Percentiles rank a stretch among this genome's conserved stretches.
phyloP scores from a whole-genome alignment of 371 early-diverging fungal genomes.

The Caulochytrium protostelioides region DNA sequence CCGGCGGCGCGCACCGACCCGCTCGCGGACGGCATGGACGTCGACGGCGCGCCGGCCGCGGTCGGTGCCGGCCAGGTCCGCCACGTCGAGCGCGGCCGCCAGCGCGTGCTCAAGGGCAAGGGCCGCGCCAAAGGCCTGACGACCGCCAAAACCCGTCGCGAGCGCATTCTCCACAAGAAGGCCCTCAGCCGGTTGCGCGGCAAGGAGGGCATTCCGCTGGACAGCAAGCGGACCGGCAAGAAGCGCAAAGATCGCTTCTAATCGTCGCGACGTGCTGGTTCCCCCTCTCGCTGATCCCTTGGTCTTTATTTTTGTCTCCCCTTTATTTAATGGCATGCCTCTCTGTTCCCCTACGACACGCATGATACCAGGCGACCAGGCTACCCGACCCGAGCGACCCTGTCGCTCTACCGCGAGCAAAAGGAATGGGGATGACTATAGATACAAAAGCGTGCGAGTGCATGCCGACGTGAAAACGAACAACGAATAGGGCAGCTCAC shows the following conservation, averaged over 20 bases:
- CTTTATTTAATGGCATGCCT: too few species aligned
- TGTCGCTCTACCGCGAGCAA: too few species aligned
- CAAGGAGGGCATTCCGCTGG: slow-evolving; percentile 51
- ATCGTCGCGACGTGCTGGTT: too few species aligned
- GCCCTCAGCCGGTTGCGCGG: slow-evolving; percentile 61
- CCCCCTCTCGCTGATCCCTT: too few species aligned
- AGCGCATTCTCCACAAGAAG: slow-evolving; percentile 85
- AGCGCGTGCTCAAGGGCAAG: neutral
- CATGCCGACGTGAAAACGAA: too few species aligned
- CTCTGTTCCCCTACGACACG: too few species aligned
- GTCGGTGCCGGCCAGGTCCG: slow-evolving; percentile 1
- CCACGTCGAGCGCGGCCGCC: neutral
- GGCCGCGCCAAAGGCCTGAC: slow-evolving; percentile 23
- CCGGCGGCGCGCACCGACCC: slow-evolving; percentile 21
- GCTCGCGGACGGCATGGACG: slow-evolving; percentile 57
- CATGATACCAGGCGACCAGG: too few species aligned
- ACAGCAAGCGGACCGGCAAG: slow-evolving; percentile 90
- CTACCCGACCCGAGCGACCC: too few species aligned
- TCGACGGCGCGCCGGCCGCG: slow-evolving; percentile 26
- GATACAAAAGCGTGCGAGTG: too few species aligned
- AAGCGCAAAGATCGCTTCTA: slow-evolving; percentile 68
- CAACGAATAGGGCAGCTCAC: too few species aligned
- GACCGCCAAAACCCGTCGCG: slow-evolving; percentile 75
- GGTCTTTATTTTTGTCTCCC: too few species aligned
- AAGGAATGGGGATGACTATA: too few species aligned